Conservation (phyloP, 257 asterid genomes). For the Nicotiana paniculata region DNA sequence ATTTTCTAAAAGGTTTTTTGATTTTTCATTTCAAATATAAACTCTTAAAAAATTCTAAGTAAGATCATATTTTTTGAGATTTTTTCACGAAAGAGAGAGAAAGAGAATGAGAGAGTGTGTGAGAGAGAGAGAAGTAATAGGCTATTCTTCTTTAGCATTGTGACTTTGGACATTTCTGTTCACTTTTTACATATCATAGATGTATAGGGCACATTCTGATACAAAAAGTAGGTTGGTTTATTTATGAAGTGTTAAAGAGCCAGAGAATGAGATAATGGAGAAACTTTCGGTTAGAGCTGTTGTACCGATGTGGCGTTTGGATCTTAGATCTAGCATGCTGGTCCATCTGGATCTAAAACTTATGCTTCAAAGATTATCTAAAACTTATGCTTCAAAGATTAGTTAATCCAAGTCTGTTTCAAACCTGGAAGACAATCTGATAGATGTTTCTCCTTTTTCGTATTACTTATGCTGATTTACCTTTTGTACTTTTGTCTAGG, state of each 20-base stretch:
- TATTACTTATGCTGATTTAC: neutral
- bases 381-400: neutral
- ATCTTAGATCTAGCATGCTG: neutral
- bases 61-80: neutral
- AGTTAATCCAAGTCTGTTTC: neutral
- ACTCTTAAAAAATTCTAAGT: neutral
- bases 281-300: neutral
- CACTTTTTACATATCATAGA: neutral
- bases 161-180: neutral
- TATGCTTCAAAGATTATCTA: neutral
- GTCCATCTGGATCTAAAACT: neutral
- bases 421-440: neutral
- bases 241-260: neutral
- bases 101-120: neutral
- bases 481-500: conserved; percentile 21
- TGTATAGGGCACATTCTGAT: neutral
- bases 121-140: neutral
- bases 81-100: neutral
- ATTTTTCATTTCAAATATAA: neutral
- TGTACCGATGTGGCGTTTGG: neutral
- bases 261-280: neutral
- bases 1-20: neutral
- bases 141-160: neutral
- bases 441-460: neutral
- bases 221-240: neutral